Base-by-base conservation (phyloP, 2,329 filamentous ascomycete species). In the Escovopsis sp. region DNA sequence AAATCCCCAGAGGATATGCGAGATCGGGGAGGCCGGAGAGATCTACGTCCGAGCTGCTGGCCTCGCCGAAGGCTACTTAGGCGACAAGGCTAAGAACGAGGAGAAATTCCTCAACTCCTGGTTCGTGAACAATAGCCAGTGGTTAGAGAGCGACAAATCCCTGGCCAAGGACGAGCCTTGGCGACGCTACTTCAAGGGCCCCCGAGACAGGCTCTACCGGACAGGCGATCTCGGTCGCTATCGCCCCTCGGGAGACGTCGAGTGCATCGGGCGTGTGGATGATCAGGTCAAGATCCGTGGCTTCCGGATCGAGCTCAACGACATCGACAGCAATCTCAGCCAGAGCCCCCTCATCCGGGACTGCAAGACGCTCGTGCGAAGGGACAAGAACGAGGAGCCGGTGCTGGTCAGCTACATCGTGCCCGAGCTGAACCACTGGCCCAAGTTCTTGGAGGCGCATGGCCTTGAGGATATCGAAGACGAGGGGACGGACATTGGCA, bases 231-330 rank as follows among this genome's bases (percentile, higher is more conserved):
- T 98, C 4, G 88, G 88, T 4, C 65, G 76, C 38, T 87, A 82
- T 50, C 72, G 74, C 35, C 67, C 74, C 31, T 56, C 59, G 7
- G 84, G 82, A 26, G 76, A 79, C 43, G 79, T 85, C 10, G 79
- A 81, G 49, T 82, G 76, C 50, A 78, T 80, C 9, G 88, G 88
- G 16, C 70, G 90, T 39, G 76, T 76, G 17, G 88, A 96, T 50
- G 72, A 79, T 45, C 88, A 96, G 53, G 83, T 94, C 62, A 98
- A 96, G 65, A 88, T 96, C 44, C 79, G 90, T 40, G 88, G 88
- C 2, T 96, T 94, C 67, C 72, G 88, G 41, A 93, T 98, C 45
- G 90, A 98, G 60, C 75, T 96, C 31, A 80, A 79, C 43, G 90
- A 96, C 45, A 94, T 96, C 45, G 87, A 96, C 55, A 80, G 68